Conservation (phyloP, 768 basidiomycete genomes). For the Calocybe cyanea region DNA sequence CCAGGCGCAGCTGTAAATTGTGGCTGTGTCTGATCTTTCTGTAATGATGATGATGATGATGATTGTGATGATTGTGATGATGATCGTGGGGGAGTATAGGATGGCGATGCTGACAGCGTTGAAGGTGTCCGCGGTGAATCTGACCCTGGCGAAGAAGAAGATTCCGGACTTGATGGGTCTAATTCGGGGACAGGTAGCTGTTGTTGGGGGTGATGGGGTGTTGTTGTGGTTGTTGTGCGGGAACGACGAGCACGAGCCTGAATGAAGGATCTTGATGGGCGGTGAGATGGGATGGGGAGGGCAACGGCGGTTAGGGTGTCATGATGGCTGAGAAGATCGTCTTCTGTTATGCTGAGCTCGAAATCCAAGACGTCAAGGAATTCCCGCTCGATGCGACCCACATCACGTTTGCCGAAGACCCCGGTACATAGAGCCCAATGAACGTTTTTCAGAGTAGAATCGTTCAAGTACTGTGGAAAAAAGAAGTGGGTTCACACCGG, state of each 20-base stretch:
- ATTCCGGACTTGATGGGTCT: conserved; percentile 37
- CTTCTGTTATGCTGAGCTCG: conserved; percentile 62
- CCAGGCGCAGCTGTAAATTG: conserved; percentile 17
- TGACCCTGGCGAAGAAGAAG: conserved; percentile 27
- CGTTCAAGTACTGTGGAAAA: conserved; percentile 76
- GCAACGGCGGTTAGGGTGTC: conserved; percentile 31
- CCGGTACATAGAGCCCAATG: conserved; percentile 88
- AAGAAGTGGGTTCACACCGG: conserved; percentile 6
- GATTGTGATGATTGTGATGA: conserved; percentile 23
- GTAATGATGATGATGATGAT: conserved; percentile 17
- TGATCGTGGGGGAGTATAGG: conserved; percentile 17
- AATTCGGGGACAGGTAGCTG: conserved; percentile 41
- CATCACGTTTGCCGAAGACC: conserved; percentile 77
- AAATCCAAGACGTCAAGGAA: conserved; percentile 79
- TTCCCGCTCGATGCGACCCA: conserved; percentile 79
- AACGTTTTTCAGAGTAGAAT: conserved; percentile 86
- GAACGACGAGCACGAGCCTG: conserved; percentile 13
- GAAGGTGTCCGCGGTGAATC: conserved; percentile 25
- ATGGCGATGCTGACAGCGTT: conserved; percentile 20
- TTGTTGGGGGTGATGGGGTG: neutral
- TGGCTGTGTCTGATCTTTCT: conserved; percentile 14
- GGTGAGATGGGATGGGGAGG: conserved; percentile 19
- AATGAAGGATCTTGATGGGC: conserved; percentile 17
- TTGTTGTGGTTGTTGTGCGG: conserved; percentile 1
- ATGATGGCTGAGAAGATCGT: conserved; percentile 55